phyloP scores from a whole-genome alignment of 805 yeast genomes.

The Candida ovalis region DNA sequence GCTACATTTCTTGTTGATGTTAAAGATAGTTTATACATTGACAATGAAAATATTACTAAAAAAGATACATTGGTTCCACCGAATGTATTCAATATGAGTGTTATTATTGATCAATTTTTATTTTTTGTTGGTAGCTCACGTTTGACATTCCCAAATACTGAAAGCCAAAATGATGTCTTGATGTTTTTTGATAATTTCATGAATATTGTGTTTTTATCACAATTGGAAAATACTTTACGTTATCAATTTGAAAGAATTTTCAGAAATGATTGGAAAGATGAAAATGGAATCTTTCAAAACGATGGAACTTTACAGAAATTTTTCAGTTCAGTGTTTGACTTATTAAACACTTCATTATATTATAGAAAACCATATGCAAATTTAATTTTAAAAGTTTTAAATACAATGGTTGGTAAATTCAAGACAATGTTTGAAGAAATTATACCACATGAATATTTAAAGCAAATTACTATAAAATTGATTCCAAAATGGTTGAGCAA shows the following conservation, averaged over 20 bases:
- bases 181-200: slow-evolving; percentile 61
- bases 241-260: slow-evolving; percentile 47
- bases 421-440: slow-evolving; percentile 28
- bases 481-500: slow-evolving; percentile 35
- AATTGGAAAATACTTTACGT: slow-evolving; percentile 53
- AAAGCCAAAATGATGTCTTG: slow-evolving; percentile 23
- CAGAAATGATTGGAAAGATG: slow-evolving; percentile 30
- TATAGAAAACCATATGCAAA: slow-evolving; percentile 56
- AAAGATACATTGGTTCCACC: slow-evolving; percentile 67
- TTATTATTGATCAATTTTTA: slow-evolving; percentile 69
- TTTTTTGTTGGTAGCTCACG: slow-evolving; percentile 61
- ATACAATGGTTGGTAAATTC: slow-evolving; percentile 37
- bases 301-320: slow-evolving; percentile 36
- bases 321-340: slow-evolving; percentile 43
- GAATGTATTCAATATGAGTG: slow-evolving; percentile 74
- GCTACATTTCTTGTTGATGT: slow-evolving; percentile 13
- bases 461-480: slow-evolving; percentile 9
- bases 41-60: slow-evolving; percentile 50
- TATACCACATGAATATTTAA: slow-evolving; percentile 17
- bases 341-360: slow-evolving; percentile 56
- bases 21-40: slow-evolving; percentile 46
- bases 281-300: slow-evolving; percentile 22
- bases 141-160: slow-evolving; percentile 33
- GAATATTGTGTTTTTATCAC: slow-evolving; percentile 59
- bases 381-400: slow-evolving; percentile 37